Evolutionary conservation across 2,329 filamentous ascomycete genomes (phyloP).

Genomic region (Trichoderma guizhouense): DNA sequence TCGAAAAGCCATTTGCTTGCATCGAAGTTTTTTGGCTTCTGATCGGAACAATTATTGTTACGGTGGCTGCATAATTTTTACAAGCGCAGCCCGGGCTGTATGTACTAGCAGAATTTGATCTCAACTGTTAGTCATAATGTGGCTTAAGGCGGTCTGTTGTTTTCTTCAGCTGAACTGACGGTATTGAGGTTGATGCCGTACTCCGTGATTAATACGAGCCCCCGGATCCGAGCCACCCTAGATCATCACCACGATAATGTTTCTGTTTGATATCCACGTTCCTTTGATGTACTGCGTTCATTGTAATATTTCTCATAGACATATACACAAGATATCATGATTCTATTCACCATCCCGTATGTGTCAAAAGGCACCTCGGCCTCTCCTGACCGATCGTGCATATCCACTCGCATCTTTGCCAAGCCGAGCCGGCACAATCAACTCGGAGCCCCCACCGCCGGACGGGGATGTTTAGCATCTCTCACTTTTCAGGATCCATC

Average conservation of each 20-base stretch:
- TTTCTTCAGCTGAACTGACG: background rate
- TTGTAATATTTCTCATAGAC: no score
- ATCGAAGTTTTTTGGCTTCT: background rate
- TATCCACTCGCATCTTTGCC: background rate
- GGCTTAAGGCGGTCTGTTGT: background rate
- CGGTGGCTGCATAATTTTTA: background rate
- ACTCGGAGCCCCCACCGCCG: background rate
- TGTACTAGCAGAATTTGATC: background rate
- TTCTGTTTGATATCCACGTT: background rate
- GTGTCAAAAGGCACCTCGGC: background rate
- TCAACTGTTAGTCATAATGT: background rate
- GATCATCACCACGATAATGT: background rate
- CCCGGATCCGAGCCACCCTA: background rate
- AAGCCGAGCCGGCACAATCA: conserved; percentile 7
- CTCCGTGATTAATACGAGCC: no score
- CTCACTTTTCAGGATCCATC: background rate
- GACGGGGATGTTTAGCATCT: background rate
- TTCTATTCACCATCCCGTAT: background rate
- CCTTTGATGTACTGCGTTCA: no score
- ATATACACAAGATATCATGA: background rate
- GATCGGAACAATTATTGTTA: background rate
- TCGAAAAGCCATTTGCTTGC: background rate
- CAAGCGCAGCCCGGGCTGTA: background rate
- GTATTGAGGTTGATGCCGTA: background rate
- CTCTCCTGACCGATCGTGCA: background rate